phyloP scores from a whole-genome alignment of 1,139 yeast species.

The Yamadazyma membranifaciens region DNA sequence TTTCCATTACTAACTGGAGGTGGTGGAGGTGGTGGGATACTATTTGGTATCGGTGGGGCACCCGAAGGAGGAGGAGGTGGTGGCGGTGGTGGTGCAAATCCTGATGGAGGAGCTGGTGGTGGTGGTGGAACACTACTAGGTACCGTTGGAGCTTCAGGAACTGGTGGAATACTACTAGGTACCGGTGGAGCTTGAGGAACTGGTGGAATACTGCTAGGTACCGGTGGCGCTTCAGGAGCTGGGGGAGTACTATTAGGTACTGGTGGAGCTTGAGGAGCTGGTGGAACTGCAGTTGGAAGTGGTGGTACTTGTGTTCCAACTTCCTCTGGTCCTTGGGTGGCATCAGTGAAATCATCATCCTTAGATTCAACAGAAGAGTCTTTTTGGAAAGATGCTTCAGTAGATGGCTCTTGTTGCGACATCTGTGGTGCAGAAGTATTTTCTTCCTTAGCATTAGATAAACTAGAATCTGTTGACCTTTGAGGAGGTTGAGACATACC shows the following conservation, averaged over 20 bases:
- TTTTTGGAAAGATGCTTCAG: constrained; percentile 7
- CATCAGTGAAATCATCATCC: constrained; percentile 10
- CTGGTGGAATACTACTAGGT: constrained; percentile 20
- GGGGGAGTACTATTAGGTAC: constrained; percentile 19
- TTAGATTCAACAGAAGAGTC: constrained; percentile 2
- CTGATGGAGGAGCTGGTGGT: constrained; percentile 19
- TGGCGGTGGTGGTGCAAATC: constrained; percentile 22
- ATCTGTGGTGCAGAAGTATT: constrained; percentile 6
- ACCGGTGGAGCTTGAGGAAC: constrained; percentile 19
- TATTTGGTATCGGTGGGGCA: constrained; percentile 21
- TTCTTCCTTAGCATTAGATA: constrained; percentile 12
- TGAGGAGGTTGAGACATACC: constrained; percentile 53
- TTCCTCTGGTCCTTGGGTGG: constrained; percentile 5
- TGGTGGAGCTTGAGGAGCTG: constrained; percentile 21
- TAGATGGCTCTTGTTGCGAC: constrained; percentile 8
- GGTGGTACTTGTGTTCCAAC: constrained; percentile 6
- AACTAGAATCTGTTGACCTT: constrained; percentile 16
- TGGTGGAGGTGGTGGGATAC: constrained; percentile 18
- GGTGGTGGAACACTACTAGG: constrained; percentile 16
- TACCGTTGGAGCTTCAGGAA: constrained; percentile 19
- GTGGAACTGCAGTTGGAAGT: constrained; percentile 18
- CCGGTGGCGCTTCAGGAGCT: constrained; percentile 20
- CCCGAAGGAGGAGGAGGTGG: constrained; percentile 19
- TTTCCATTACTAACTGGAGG: constrained; percentile 22
- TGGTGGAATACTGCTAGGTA: constrained; percentile 20